Conservation (phyloP, 108 stramenopile species). For the Nitzschia sp. region DNA sequence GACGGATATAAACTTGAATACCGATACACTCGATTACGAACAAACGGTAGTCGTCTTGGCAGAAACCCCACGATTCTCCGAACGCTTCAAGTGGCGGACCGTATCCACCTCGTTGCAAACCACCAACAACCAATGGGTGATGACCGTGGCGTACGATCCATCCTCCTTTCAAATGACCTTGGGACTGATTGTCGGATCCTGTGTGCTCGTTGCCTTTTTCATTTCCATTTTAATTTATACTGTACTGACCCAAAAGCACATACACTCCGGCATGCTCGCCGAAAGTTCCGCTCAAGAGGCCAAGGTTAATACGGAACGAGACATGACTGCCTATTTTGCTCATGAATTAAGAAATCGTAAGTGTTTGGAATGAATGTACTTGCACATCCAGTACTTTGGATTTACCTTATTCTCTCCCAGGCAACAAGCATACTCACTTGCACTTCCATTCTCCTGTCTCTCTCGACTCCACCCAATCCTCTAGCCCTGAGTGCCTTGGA, state of each 20-base stretch:
- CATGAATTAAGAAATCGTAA: constrained; percentile 44
- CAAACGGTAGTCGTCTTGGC: constrained; percentile 12
- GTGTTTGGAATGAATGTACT: no score
- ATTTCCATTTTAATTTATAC: constrained; percentile 13
- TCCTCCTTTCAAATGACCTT: not conserved
- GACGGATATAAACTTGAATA: constrained; percentile 32
- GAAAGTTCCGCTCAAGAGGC: constrained; percentile 30
- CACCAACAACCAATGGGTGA: constrained; percentile 15
- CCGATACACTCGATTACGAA: not conserved
- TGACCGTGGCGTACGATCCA: constrained; percentile 9
- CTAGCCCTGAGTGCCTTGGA: constrained; percentile 42
- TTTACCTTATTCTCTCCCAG: not conserved
- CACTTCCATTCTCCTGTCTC: not conserved
- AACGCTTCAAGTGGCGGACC: not conserved
- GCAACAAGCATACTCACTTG: no score
- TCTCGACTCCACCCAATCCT: not conserved
- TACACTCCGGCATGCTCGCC: constrained; percentile 7
- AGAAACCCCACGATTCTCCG: not conserved
- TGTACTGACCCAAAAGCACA: constrained; percentile 12
- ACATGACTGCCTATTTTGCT: constrained; percentile 53
- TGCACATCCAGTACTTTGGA: no score
- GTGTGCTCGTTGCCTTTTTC: not conserved
- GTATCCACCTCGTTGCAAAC: not conserved
- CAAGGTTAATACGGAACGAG: constrained; percentile 34
- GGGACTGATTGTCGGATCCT: not conserved